Evolutionary conservation across 768 basidiomycete genomes (phyloP), one percentile per base, ranked within the genome.

Genomic region (Strobilomyces confusus): DNA sequence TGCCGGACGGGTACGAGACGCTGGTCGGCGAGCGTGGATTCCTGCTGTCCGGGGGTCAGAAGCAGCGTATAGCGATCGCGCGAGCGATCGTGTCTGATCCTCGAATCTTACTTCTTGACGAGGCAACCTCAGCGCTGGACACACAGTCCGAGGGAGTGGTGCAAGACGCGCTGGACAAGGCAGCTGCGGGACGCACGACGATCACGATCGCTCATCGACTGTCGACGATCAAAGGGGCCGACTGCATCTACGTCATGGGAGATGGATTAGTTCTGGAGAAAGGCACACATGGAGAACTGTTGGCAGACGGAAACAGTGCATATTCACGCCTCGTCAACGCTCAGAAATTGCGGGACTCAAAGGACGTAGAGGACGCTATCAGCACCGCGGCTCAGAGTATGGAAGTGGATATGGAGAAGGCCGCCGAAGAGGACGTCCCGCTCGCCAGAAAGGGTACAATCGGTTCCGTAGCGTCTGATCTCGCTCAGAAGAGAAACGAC

Each of bases 1-100:
- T 95, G 5, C 90, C 92, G 0, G 67, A 82, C 92, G 5, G 37
- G 69, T 95, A 94, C 63, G 87, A 92, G 33, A 95, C 92, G 11
- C 76, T 90, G 75, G 92, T 93, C 29, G 92, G 91, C 30, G 92
- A 95, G 68, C 83, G 89, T 51, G 92, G 92, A 2, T 90, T 92
- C 77, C 72, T 93, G 30, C 73, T 93, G 2, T 87, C 84, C 33
- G 91, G 92, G 52, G 90, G 90, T 19, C 91, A 92, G 73, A 92
- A 92, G 69, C 77, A 95, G 64, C 89, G 92, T 63, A 77, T 93
- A 36, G 92, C 92, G 3, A 95, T 94, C 63, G 92, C 92, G 32
- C 85, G 90, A 44, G 89, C 90, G 5, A 91, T 92, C 61, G 90
- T 93, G 43, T 46, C 89, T 4, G 87, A 94, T 68, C 92, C 92